phyloP scores from a whole-genome alignment of 192 early-diverging fungal genomes.

The Coemansia sp. region DNA sequence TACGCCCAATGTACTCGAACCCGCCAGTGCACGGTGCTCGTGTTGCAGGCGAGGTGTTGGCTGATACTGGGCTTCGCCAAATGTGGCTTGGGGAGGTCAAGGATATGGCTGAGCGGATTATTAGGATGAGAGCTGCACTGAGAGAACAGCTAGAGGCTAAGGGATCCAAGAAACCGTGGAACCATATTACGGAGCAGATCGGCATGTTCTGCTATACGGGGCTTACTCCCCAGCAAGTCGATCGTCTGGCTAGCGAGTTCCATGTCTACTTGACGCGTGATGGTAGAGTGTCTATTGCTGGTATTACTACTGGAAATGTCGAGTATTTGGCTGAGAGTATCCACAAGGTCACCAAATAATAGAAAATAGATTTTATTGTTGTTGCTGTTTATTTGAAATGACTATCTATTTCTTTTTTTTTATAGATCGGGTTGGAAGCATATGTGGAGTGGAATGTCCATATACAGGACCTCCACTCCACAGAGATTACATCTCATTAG shows the following conservation, averaged over 20 bases:
- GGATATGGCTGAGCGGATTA: conserved; percentile 97
- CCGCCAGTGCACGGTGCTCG: conserved; percentile 95
- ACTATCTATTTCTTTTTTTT: neutral
- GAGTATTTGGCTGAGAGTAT: conserved; percentile 96
- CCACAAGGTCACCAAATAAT: conserved; percentile 88
- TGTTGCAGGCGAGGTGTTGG: conserved; percentile 89
- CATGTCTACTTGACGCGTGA: conserved; percentile 94
- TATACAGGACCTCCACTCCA: no score
- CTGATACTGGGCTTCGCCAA: conserved; percentile 65
- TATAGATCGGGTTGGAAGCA: no score
- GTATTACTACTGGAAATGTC: conserved; percentile 92
- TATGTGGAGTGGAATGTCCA: no score
- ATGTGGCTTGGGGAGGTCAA: conserved; percentile 96
- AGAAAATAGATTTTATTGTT: no score
- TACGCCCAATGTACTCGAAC: conserved; percentile 99
- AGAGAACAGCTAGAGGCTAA: conserved; percentile 81
- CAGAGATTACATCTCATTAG: no score
- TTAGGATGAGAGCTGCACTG: conserved; percentile 84
- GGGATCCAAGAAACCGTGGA: conserved; percentile 79
- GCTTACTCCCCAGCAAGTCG: conserved; percentile 86
- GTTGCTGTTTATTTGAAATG: neutral
- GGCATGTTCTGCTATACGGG: conserved; percentile 99
- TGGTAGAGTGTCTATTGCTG: conserved; percentile 97
- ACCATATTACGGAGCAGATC: conserved; percentile 94
- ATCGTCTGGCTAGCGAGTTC: conserved; percentile 78